Evolutionary conservation across 768 basidiomycete species (phyloP), one percentile per base, ranked within the genome.

Genomic region (Gymnopilus junonius): DNA sequence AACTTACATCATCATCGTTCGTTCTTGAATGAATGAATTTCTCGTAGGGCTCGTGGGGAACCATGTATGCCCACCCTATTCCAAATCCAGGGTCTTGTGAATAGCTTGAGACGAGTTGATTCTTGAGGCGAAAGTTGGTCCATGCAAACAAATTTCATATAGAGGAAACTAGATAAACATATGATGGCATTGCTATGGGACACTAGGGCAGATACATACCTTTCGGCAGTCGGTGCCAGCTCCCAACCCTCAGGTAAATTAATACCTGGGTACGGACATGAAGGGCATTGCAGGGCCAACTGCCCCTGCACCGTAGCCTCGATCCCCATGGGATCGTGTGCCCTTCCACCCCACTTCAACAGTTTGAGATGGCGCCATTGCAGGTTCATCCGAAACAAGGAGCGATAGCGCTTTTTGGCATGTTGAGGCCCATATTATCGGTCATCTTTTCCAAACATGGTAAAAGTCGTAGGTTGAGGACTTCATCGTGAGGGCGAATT

Each of bases 401-500:
- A 27, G 1, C n/a, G 43, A 43, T 62, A 62, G 1, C 51, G 40
- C 1, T 46, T 23, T 27, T 55, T 2, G 45, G 61, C 11, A 39
- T 15, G 29, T 56, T 27, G 12, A 62, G n/a, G 23, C 61, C 61
- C 0, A 55, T 62, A 20, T 48, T 62, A 45, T 20, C 39, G 5
- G 50, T 63, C 8, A 51, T 17, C 23, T 57, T 57, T 25, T 63
- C 54, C 8, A 60, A 39, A 8, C 42, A 3, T 20, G 29, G 27
- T 58, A 58, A 21, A 34, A 58, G 21, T 58, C 27, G 14, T 51
- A 51, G 1, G 59, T 64, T 2, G 71, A 70, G 1, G 64, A 58
- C 27, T 73, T 74, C 0, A 70, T 65, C 5, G 64, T 65, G 29
- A 70, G 64, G 2, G 65, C n/a, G n/a, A n/a, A n/a, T n/a, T n/a